A percentile compares a stretch with the other conserved stretches of the same genome.
phyloP scores from a whole-genome alignment of 1,284 basidiomycete species.

The Rhodotorula glutinis region DNA sequence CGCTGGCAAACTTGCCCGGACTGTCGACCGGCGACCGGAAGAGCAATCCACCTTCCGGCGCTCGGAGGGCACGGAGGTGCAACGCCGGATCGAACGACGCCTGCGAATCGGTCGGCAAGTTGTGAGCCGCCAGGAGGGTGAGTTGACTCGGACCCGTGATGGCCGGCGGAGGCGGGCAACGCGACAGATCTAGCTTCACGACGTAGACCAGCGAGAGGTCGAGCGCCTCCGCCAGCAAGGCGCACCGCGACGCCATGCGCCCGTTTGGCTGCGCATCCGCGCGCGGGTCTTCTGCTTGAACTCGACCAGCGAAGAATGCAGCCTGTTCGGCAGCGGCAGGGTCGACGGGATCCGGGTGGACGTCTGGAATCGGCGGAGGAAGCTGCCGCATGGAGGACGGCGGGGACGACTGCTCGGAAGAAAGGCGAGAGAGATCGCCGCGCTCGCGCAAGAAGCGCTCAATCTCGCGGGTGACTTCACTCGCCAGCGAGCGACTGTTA shows the following conservation, averaged over 20 bases:
- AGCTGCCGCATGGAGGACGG: background rate
- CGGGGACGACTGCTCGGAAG: background rate
- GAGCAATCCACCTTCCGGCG: slow-evolving; percentile 43
- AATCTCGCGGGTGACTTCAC: slow-evolving; percentile 18
- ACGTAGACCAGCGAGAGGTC: slow-evolving; percentile 43
- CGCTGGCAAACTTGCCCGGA: slow-evolving; percentile 13
- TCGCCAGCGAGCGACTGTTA: slow-evolving; percentile 24
- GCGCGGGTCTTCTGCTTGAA: background rate
- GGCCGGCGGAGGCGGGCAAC: slow-evolving; percentile 9
- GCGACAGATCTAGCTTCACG: slow-evolving; percentile 30
- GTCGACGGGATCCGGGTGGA: background rate
- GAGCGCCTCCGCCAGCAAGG: slow-evolving; percentile 33
- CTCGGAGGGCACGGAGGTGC: slow-evolving; percentile 41
- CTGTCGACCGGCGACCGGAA: slow-evolving; percentile 26
- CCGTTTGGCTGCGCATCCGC: background rate
- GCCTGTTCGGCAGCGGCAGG: background rate
- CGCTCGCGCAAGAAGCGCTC: slow-evolving; percentile 21
- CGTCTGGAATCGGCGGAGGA: background rate
- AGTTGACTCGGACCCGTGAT: slow-evolving; percentile 3
- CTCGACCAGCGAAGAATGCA: background rate
- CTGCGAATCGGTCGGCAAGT: slow-evolving; percentile 30
- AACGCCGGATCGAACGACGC: slow-evolving; percentile 43
- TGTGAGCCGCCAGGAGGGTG: slow-evolving; percentile 38
- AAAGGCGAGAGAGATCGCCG: background rate
- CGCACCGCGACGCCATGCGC: slow-evolving; percentile 5